Evolutionary conservation across 805 yeast species (phyloP), one percentile per base, ranked within the genome.

Genomic region (Yarrowia keelungensis): DNA sequence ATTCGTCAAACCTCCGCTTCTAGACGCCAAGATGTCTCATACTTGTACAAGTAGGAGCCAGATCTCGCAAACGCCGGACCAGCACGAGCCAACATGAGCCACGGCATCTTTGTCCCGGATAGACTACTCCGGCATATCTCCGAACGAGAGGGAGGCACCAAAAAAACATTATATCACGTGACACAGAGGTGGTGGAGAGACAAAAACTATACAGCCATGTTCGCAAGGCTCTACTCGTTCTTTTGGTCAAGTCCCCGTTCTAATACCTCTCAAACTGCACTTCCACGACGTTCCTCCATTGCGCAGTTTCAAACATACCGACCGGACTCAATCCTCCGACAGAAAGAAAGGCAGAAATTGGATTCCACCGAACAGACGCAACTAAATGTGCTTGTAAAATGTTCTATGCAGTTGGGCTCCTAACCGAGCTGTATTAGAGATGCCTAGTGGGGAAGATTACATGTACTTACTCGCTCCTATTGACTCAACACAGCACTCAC

Each of bases 111-210:
- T 19, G 58, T 4, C 12, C 58, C 58, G 58, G 58, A 26, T 36
- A 51, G 5, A 32, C 32, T 53, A 32, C 32, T 53, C 58, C 58
- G 58, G 43, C 43, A 19, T 36, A 53, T 53, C 58, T 53, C 58
- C 58, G 58, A 53, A 38, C 32, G 32, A 26, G 7, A 26, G 32
- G 32, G 32, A 5, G 32, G 32, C 19, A 19, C 1, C 19, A 19
- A 19, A 19, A 19, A 19, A 19, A 1, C 19, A 26, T 26, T 26
- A 26, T 26, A 26, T 5, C 32, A 26, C 32, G 32, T 26, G 32
- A 26, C 7, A 26, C 3, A 26, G 7, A 5, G 32, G 32, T 26
- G 32, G 7, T 26, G 32, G 32, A 26, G 32, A 26, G 32, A 26
- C 4, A 5, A 26, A 5, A 26, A 26, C 0, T 26, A 26, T 26